Evolutionary conservation across 805 yeast species (phyloP).

Genomic region (Schizosaccharomyces osmophilus): DNA sequence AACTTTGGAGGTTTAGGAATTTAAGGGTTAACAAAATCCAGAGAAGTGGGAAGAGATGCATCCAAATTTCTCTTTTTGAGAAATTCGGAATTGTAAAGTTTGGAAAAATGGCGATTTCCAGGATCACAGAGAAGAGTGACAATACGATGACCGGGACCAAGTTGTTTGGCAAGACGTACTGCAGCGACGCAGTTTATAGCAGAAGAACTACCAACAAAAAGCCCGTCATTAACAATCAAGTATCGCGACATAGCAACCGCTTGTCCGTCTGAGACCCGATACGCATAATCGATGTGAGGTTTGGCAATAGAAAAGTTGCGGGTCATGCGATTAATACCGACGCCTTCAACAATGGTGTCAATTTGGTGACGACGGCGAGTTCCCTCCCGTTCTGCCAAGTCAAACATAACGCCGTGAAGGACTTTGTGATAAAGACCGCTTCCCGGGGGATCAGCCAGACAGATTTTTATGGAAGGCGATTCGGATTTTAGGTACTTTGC

Average conservation of each 20-base stretch:
- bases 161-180: conserved; percentile 27
- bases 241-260: conserved; percentile 75
- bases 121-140: conserved; percentile 82
- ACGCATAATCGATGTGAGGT: conserved; percentile 44
- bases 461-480: conserved; percentile 21
- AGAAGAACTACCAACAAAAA: conserved; percentile 80
- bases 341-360: conserved; percentile 82
- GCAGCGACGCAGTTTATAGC: conserved; percentile 89
- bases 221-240: conserved; percentile 60
- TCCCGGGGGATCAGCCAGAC: conserved; percentile 89
- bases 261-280: conserved; percentile 54
- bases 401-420: conserved; percentile 84
- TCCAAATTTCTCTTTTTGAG: conserved; percentile 12
- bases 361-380: conserved; percentile 87
- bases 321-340: conserved; percentile 73
- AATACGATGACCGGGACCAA: conserved; percentile 36
- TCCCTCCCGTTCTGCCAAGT: conserved; percentile 70
- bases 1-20: too few species aligned
- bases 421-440: conserved; percentile 71
- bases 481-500: conserved; percentile 42
- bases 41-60: neutral
- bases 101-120: conserved; percentile 71
- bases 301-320: conserved; percentile 57
- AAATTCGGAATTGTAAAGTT: conserved; percentile 56
- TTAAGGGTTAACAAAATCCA: neutral